phyloP scores from a whole-genome alignment of 2,329 filamentous ascomycete genomes.

The Exophiala sp. region DNA sequence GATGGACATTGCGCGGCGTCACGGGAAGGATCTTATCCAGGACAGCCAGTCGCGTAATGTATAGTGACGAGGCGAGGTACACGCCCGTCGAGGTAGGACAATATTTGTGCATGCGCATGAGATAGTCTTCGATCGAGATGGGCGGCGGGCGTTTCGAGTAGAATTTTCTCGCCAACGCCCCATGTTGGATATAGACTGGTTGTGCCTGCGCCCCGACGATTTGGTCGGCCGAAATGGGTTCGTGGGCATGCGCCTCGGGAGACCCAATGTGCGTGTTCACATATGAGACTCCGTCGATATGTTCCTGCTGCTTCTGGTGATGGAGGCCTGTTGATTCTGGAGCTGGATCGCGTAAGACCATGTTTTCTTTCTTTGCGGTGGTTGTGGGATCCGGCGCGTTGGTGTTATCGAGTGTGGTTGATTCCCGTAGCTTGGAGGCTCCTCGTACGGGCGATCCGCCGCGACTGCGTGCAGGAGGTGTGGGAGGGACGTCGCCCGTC shows the following conservation, averaged over 20 bases:
- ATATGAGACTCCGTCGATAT: slow-evolving; percentile 34
- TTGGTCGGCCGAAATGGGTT: slow-evolving; percentile 41
- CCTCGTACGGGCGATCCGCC: slow-evolving; percentile 17
- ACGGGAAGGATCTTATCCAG: slow-evolving; percentile 72
- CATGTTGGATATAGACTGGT: slow-evolving; percentile 70
- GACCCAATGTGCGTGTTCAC: slow-evolving; percentile 40
- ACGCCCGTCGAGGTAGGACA: slow-evolving; percentile 92
- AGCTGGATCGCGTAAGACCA: slow-evolving; percentile 31
- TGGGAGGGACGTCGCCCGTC: slow-evolving; percentile 66
- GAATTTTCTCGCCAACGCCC: slow-evolving; percentile 84
- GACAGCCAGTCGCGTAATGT: slow-evolving; percentile 76
- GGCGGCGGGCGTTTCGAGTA: slow-evolving; percentile 82
- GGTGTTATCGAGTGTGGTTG: slow-evolving; percentile 11
- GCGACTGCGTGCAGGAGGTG: slow-evolving; percentile 48
- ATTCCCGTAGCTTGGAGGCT: slow-evolving; percentile 16
- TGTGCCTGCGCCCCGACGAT: slow-evolving; percentile 60
- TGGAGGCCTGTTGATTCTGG: slow-evolving; percentile 30
- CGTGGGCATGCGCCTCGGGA: slow-evolving; percentile 47
- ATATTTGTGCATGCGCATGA: slow-evolving; percentile 78
- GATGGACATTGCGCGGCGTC: slow-evolving; percentile 77
- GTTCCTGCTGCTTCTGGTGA: slow-evolving; percentile 34
- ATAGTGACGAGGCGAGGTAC: slow-evolving; percentile 80
- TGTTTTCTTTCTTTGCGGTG: slow-evolving; percentile 29
- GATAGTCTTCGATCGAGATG: slow-evolving; percentile 76
- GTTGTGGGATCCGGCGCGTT: slow-evolving; percentile 17